Evolutionary conservation across 495 filamentous ascomycete genomes (phyloP), one percentile per base, ranked within the genome.

Genomic region (Penicillium arizonense): DNA sequence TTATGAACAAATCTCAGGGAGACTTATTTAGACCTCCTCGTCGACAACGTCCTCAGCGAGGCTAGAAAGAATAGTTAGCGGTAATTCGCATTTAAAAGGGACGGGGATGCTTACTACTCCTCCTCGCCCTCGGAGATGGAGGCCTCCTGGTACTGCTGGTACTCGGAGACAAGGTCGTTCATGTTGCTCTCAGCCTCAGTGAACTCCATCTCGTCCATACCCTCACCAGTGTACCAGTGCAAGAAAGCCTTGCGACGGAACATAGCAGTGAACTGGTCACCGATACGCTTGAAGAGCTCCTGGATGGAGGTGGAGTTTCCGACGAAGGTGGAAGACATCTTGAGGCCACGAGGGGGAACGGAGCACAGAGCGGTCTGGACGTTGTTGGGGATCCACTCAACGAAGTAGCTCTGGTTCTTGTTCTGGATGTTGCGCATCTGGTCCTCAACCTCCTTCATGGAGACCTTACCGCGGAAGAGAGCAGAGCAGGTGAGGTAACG

Each of bases 181-280:
- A 99, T 99, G 82, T 99, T 99, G 82, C 88, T 93, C 88, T 99
- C 94, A 65, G 94, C 94, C 84, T 97, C 95, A 72, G 94, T 97
- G 80, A 99, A 99, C 82, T 99, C 94, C 94, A 97, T 97, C 88
- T 99, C 94, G 80, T 99, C 94, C 94, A 99, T 99, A 82, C 94
- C 94, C 86, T 99, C 94, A 71, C 92, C 91, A 85, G 94, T 99
- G 78, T 99, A 99, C 94, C 94, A 99, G 86, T 97, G 94, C 88
- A 99, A 90, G 92, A 99, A 99, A 86, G 94, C 94, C 87, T 97
- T 99, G 74, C 94, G 91, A 77, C 94, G 82, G 87, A 97, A 99
- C 94, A 99, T 99, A 68, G 95, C 95, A 77, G 87, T 91, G 85
- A 99, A 99, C 79, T 99, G 94, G 69, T 99, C 94, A 70, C 94